phyloP scores from a whole-genome alignment of 441 rosid genomes.

The Codiaeum variegatum region DNA sequence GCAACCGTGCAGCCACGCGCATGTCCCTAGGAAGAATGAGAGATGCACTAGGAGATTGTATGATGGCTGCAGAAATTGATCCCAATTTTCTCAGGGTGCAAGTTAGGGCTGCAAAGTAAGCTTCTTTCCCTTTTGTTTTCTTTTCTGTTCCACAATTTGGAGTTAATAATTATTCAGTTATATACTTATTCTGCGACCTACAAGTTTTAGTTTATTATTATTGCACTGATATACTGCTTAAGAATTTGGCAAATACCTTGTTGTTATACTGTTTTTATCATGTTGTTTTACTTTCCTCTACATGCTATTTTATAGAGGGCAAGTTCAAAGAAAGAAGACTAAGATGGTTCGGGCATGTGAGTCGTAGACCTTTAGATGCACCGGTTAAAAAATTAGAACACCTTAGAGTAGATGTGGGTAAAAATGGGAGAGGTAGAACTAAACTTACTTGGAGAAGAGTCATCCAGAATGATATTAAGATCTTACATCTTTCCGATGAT shows the following conservation, averaged over 20 bases:
- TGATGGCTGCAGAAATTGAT: slow-evolving; percentile 77
- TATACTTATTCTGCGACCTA: not conserved
- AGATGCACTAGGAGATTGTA: slow-evolving; percentile 85
- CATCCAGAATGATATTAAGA: too few species aligned
- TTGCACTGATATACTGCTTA: not conserved
- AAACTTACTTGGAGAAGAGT: too few species aligned
- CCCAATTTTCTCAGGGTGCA: slow-evolving; percentile 79
- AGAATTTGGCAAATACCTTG: not conserved
- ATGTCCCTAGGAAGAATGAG: slow-evolving; percentile 90
- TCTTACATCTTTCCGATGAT: too few species aligned
- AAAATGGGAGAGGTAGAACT: too few species aligned
- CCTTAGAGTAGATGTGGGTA: too few species aligned
- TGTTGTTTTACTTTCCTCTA: not conserved
- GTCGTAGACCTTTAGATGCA: too few species aligned
- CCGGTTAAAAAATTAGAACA: too few species aligned
- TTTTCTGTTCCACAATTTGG: slow-evolving; percentile 6
- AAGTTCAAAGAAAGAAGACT: too few species aligned
- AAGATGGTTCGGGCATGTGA: too few species aligned
- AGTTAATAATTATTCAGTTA: not conserved
- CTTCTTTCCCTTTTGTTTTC: slow-evolving; percentile 19
- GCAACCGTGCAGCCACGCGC: slow-evolving; percentile 91
- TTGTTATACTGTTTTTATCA: not conserved
- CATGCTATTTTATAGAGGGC: too few species aligned
- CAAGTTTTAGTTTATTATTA: not conserved
- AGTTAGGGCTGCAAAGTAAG: slow-evolving; percentile 93